A percentile compares a stretch with the other conserved stretches of the same genome.
phyloP scores from a whole-genome alignment of 2,329 filamentous ascomycete genomes.

The Xylaria sp. region DNA sequence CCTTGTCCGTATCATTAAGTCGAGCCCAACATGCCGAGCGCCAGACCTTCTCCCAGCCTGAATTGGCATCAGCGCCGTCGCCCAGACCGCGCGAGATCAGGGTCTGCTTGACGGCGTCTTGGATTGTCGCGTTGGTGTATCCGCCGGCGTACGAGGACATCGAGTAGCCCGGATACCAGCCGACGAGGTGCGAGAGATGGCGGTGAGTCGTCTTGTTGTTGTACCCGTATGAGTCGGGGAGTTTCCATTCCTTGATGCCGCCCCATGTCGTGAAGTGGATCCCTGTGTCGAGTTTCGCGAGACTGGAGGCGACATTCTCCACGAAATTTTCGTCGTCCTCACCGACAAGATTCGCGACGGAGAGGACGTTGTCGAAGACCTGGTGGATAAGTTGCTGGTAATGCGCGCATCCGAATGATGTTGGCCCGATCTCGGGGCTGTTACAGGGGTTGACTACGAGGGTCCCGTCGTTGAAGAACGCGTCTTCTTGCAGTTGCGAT shows the following conservation, averaged over 20 bases:
- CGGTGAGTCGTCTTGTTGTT: slow-evolving; percentile 31
- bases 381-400: slow-evolving; percentile 48
- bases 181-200: slow-evolving; percentile 51
- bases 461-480: slow-evolving; percentile 44
- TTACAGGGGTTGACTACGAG: slow-evolving; percentile 55
- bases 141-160: slow-evolving; percentile 40
- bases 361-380: slow-evolving; percentile 36
- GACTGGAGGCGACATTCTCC: slow-evolving; percentile 35
- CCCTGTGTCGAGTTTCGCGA: slow-evolving; percentile 33
- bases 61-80: slow-evolving; percentile 40
- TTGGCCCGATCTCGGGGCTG: slow-evolving; percentile 52
- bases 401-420: slow-evolving; percentile 50
- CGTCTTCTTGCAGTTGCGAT: slow-evolving; percentile 46
- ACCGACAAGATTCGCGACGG: slow-evolving; percentile 20
- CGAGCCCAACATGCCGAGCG: slow-evolving; percentile 51
- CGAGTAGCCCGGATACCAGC: slow-evolving; percentile 51
- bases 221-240: slow-evolving; percentile 30
- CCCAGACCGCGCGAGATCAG: slow-evolving; percentile 43
- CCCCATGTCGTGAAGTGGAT: slow-evolving; percentile 30
- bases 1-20: slow-evolving; percentile 45
- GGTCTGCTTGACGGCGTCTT: slow-evolving; percentile 40
- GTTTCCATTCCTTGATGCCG: slow-evolving; percentile 34
- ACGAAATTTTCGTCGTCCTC: slow-evolving; percentile 32
- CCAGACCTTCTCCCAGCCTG: slow-evolving; percentile 57
- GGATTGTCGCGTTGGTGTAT: slow-evolving; percentile 40